phyloP scores from a whole-genome alignment of 345 rosid genomes.

The Cardamine resedifolia region DNA sequence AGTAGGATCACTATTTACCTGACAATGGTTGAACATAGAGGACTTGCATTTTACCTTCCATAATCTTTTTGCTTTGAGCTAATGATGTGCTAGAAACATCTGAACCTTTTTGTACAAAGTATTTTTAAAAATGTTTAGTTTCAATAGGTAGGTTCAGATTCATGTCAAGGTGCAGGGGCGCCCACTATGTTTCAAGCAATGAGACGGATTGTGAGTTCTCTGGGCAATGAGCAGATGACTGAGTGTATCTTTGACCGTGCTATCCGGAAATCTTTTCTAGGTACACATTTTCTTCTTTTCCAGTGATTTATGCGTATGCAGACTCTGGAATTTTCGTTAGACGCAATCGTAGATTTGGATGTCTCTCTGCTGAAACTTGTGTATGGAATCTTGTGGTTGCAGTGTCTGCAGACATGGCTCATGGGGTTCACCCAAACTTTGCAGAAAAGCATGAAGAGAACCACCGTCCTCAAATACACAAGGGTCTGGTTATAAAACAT shows the following conservation, averaged over 20 bases:
- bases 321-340: not conserved
- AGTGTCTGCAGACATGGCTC: constrained; percentile 99
- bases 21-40: not conserved
- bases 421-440: constrained; percentile 90
- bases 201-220: constrained; percentile 75
- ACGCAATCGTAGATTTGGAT: not conserved
- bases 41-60: not conserved
- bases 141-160: constrained; percentile 85
- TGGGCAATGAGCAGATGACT: constrained; percentile 49
- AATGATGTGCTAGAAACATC: not conserved
- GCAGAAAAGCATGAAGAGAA: constrained; percentile 87
- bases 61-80: not conserved
- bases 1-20: not conserved
- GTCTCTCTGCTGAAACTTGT: constrained; percentile 11
- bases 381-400: constrained; percentile 26
- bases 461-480: constrained; percentile 86
- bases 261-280: constrained; percentile 80
- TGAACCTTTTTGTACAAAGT: not conserved
- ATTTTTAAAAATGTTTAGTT: not conserved
- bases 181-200: constrained; percentile 94
- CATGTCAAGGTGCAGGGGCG: constrained; percentile 94
- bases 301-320: not conserved
- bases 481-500: constrained; percentile 92
- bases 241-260: constrained; percentile 74
- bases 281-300: constrained; percentile 41